These are phyloP conservation scores for Ogataea wickerhamii DNA, from an alignment of 805 yeast genomes.

Conservation along the genomic window DNA sequence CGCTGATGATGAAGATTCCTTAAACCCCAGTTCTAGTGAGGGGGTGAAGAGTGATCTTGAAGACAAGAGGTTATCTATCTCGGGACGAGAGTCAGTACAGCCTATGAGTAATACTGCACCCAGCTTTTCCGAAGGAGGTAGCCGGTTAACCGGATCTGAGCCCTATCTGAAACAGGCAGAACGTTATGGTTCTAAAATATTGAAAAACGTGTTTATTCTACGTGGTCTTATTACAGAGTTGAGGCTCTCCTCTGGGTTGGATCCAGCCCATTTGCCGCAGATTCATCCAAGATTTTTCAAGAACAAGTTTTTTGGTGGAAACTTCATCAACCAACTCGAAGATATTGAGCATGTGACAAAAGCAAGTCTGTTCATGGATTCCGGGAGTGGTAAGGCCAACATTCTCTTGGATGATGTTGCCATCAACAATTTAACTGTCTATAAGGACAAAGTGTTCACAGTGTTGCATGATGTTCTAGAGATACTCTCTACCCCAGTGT, in stretches of 20 bases:
- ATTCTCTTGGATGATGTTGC: slow-evolving; percentile 50
- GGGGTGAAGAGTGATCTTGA: slow-evolving; percentile 1
- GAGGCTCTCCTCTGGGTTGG: slow-evolving; percentile 12
- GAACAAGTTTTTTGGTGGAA: slow-evolving; percentile 72
- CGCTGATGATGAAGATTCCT: slow-evolving; percentile 16
- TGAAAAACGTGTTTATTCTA: slow-evolving; percentile 16
- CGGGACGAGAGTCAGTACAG: neutral
- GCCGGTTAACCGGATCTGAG: slow-evolving; percentile 10
- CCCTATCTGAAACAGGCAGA: slow-evolving; percentile 22
- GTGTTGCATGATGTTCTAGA: slow-evolving; percentile 41
- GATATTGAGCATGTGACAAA: slow-evolving; percentile 21
- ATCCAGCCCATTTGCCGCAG: slow-evolving; percentile 47
- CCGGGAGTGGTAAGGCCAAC: slow-evolving; percentile 28
- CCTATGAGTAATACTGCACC: neutral
- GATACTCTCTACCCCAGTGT: slow-evolving; percentile 38
- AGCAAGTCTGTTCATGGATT: slow-evolving; percentile 30
- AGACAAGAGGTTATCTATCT: neutral
- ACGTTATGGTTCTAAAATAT: slow-evolving; percentile 21
- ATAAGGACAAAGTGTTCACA: slow-evolving; percentile 36
- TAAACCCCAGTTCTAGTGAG: slow-evolving; percentile 3
- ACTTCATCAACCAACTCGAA: slow-evolving; percentile 70
- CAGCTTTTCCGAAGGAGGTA: neutral
- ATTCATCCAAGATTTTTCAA: slow-evolving; percentile 65
- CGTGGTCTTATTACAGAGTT: slow-evolving; percentile 15
- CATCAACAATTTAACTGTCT: slow-evolving; percentile 34